Base-by-base conservation (phyloP, 2,329 filamentous ascomycete species). In the Aureobasidium sp. region DNA sequence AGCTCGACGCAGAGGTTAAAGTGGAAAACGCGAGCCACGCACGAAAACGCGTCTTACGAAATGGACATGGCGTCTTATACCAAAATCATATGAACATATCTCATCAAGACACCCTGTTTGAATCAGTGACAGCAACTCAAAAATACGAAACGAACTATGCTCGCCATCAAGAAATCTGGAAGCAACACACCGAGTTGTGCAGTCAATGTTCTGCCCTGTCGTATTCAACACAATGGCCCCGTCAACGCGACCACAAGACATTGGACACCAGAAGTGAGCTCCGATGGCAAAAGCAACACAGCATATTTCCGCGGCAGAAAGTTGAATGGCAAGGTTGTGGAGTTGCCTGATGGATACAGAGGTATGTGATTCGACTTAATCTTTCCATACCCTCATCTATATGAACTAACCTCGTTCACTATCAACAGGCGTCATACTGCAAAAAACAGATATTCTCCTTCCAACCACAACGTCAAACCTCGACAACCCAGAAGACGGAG, bases 271-370 rank as follows among this genome's bases (percentile, higher is more conserved):
- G 54, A 62, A 34, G 21, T 10, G 16, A 30, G 11, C 21, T 9
- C 36, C 10, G 42, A 42, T 11, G 61, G 8, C 21, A n/a, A n/a
- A 45, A 44, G 2, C 53, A 61, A 53, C 10, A 78, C 75, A 2
- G 79, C 86, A 29, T 88, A 92, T 70, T 88, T 95, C 66, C 86
- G 92, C 64, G 92, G 92, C 37, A 85, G 91, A 53, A 92, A 89
- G 70, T 80, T 97, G 1, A 80, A 85, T 49, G 91, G 89, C 45
- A 87, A 83, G 64, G 70, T 77, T 1, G 73, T 94, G 3, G 77
- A 79, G 3, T 72, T 97, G 0, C 91, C 92, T 0, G 76, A 84
- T n/a, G 82, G 83, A 3, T 95, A 92, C 71, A 79, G 83, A 66
- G 84, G 83, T 78, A 41, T 16, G n/a, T n/a, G n/a, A n/a, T n/a